Evolutionary conservation across 306 rosid genomes (phyloP), one percentile per base, ranked within the genome.

Genomic region (Gillenia trifoliata): DNA sequence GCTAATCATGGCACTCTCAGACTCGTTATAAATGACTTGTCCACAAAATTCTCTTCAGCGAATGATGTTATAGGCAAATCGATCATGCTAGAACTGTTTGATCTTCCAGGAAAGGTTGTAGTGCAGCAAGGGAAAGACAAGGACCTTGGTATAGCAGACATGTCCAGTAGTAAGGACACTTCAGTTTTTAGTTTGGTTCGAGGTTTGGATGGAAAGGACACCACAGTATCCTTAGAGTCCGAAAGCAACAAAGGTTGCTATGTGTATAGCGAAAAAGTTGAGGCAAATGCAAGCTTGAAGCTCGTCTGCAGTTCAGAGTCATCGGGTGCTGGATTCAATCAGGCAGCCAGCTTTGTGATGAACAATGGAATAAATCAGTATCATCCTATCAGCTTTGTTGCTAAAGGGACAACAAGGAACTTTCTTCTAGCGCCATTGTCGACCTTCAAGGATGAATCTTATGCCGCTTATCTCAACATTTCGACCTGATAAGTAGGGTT

Each of bases 381-480:
- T 72, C 78, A 88, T 79, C 90, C 99, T 15, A 74, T 92, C 45
- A 89, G 98, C 85, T 92, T 92, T 57, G 88, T 86, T 60, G 93
- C 92, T 9, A 85, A 83, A 75, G 99, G 98, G 33, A 68, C 33
- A 64, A 72, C 67, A 13, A 87, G 89, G 80, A 79, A 83, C 65
- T 90, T 86, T 76, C 89, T 92, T 80, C 71, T 95, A 71, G 86
- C 83, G 59, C 99, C 99, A 64, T 78, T 95, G 75, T 63, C 81
- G 70, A 85, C 81, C 81, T 86, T 89, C 70, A 80, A 38, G 72
- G 96, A 89, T 77, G 97, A 92, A 49, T 70, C 77, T 54, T 95
- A 95, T 57, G 85, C 98, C 3, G 88, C 86, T 78, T 90, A 95
- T 81, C 88, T 92, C 83, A 83, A 95, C 82, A 66, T 92, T 59